Percentiles rank a stretch among this genome's conserved stretches.
Conservation (phyloP, 2,329 filamentous ascomycete genomes). For the Fusarium sp. region DNA sequence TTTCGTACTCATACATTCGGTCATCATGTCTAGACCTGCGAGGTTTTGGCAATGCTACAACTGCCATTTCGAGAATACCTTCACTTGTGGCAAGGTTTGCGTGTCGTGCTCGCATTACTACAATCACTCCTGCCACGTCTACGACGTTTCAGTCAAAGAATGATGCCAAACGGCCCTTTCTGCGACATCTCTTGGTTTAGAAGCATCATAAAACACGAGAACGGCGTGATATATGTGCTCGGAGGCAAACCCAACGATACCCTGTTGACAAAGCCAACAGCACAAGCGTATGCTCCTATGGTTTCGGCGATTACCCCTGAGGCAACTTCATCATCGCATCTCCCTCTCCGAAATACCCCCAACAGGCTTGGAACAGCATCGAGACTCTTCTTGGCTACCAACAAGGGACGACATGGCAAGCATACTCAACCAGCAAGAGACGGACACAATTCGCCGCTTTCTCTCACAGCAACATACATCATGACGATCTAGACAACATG, state of each 20-base stretch:
- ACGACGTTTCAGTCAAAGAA: neutral
- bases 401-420: neutral
- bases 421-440: neutral
- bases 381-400: neutral
- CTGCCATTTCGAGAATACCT: conserved; percentile 3
- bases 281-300: neutral
- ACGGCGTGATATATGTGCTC: neutral
- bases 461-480: neutral
- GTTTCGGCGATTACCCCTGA: neutral
- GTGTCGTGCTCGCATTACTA: neutral
- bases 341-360: neutral
- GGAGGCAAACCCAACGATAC: neutral
- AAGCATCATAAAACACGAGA: neutral
- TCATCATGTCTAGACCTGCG: neutral
- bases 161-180: neutral
- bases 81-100: neutral
- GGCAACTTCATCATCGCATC: neutral
- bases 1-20: neutral
- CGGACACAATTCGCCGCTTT: neutral
- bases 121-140: neutral
- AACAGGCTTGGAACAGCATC: neutral
- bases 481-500: neutral
- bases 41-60: conserved; percentile 1
- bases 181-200: neutral
- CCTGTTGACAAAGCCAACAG: neutral